A percentile compares a stretch with the other conserved stretches of the same genome.
phyloP scores from a whole-genome alignment of 257 asterid genomes.

The Nicotiana paniculata region DNA sequence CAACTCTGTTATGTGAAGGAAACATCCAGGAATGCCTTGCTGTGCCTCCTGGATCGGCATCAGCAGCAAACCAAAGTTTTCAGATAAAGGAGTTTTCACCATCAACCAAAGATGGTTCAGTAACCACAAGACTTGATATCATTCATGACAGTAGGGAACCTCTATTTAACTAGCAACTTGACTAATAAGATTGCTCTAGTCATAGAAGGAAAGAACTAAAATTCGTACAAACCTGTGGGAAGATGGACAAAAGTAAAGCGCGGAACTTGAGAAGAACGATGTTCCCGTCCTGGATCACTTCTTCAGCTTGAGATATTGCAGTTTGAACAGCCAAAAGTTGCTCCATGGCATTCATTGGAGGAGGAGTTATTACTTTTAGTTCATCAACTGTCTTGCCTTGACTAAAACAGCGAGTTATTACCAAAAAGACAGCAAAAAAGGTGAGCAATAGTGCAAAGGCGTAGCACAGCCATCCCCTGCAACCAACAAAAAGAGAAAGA shows the following conservation, averaged over 20 bases:
- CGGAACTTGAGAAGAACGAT: slow-evolving; percentile 70
- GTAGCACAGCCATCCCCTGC: slow-evolving; percentile 87
- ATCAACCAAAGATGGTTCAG: not conserved
- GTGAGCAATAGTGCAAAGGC: slow-evolving; percentile 37
- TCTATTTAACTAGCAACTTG: not conserved
- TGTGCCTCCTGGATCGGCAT: not conserved
- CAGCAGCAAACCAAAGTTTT: not conserved
- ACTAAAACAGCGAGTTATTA: slow-evolving; percentile 55
- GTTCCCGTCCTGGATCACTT: slow-evolving; percentile 79
- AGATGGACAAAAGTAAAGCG: slow-evolving; percentile 69
- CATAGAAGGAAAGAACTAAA: not conserved
- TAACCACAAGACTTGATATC: not conserved
- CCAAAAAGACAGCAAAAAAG: slow-evolving; percentile 60
- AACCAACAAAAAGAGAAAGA: slow-evolving; percentile 10
- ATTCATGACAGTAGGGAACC: not conserved
- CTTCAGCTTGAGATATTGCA: slow-evolving; percentile 86
- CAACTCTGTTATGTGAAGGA: not conserved
- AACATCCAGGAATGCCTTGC: not conserved
- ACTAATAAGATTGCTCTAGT: not conserved
- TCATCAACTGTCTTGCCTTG: slow-evolving; percentile 60
- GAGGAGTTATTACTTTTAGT: slow-evolving; percentile 71
- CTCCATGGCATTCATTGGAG: slow-evolving; percentile 86
- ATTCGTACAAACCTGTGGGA: slow-evolving; percentile 62
- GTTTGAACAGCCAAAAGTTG: slow-evolving; percentile 94
- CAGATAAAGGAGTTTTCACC: not conserved